A percentile compares a stretch with the other conserved stretches of the same genome.
phyloP scores from a whole-genome alignment of 1,284 basidiomycete genomes.

The Butyriboletus appendiculatus region DNA sequence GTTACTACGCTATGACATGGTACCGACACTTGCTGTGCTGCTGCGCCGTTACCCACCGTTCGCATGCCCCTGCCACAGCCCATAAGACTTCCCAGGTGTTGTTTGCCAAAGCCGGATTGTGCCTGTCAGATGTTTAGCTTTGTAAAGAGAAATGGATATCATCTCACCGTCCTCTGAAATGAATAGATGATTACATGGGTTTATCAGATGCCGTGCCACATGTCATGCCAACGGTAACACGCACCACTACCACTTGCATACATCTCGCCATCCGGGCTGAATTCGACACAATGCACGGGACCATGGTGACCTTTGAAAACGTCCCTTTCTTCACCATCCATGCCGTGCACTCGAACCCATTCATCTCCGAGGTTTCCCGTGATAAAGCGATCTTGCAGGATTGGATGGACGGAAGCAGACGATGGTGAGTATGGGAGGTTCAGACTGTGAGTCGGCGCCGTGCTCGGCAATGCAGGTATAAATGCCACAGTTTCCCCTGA shows the following conservation, averaged over 20 bases:
- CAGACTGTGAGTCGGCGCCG: conserved; percentile 60
- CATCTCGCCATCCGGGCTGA: conserved; percentile 97
- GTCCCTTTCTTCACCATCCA: conserved; percentile 88
- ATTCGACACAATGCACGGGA: conserved; percentile 92
- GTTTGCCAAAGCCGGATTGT: conserved; percentile 98
- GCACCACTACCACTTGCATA: conserved; percentile 94
- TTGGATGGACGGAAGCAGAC: conserved; percentile 91
- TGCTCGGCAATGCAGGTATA: conserved; percentile 65
- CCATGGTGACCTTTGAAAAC: conserved; percentile 98
- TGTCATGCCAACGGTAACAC: conserved; percentile 34
- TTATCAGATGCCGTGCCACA: conserved; percentile 5
- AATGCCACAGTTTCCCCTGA: conserved; percentile 93
- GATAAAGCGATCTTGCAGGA: conserved; percentile 86
- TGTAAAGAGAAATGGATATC: background rate
- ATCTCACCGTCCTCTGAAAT: conserved; percentile 68
- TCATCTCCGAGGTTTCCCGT: conserved; percentile 91
- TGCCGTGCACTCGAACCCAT: conserved; percentile 94
- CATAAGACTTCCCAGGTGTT: conserved; percentile 89
- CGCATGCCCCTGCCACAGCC: conserved; percentile 81
- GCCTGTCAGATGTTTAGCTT: conserved; percentile 43
- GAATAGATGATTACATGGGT: conserved; percentile 14
- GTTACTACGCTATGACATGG: conserved; percentile 9
- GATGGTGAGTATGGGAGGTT: conserved; percentile 84
- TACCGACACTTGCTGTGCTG: background rate
- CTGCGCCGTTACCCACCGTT: conserved; percentile 46